Conservation (phyloP, 169 alveolate species). For the Cyclospora cayetanensis region DNA sequence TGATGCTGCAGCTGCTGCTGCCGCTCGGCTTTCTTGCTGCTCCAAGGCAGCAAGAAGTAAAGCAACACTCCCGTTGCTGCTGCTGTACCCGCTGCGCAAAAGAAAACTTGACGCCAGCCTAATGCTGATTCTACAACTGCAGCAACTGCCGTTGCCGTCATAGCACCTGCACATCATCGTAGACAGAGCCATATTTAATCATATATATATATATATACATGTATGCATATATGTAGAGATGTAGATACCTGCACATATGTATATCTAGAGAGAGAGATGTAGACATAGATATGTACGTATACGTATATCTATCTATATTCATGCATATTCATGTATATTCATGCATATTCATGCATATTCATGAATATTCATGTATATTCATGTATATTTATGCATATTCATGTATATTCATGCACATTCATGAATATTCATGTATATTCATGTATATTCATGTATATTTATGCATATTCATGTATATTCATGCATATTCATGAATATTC, state of each 20-base stretch:
- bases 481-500: too few species aligned
- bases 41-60: constrained; percentile 16
- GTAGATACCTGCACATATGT: not conserved
- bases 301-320: not conserved
- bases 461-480: too few species aligned
- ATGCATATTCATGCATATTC: too few species aligned
- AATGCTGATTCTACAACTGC: constrained; percentile 73
- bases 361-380: too few species aligned
- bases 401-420: too few species aligned
- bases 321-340: too few species aligned
- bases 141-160: constrained; percentile 77
- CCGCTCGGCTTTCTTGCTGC: constrained; percentile 1
- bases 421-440: too few species aligned
- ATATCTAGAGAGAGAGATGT: not conserved
- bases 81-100: constrained; percentile 68
- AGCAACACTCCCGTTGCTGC: constrained; percentile 11
- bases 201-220: not conserved
- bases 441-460: too few species aligned
- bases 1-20: constrained; percentile 14
- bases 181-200: not conserved
- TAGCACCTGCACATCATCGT: constrained; percentile 69
- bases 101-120: constrained; percentile 80
- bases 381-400: too few species aligned
- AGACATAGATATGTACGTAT: not conserved
- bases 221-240: not conserved